Base-by-base conservation (phyloP, 2,329 filamentous ascomycete species). In the Ceratocystis eucalypticola region DNA sequence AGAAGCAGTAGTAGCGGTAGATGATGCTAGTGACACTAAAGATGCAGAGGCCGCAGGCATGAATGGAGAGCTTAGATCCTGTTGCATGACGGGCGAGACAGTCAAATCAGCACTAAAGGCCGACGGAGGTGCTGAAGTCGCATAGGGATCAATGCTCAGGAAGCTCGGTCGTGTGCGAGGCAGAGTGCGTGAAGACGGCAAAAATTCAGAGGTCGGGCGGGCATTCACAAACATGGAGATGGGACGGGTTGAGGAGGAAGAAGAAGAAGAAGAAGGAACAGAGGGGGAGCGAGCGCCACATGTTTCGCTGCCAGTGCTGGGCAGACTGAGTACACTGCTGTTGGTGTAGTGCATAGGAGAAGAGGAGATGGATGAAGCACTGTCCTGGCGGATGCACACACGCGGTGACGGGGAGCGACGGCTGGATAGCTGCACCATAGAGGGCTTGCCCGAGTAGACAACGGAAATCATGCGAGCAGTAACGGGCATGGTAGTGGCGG, bases 401-500 rank as follows among this genome's bases (percentile, higher is more conserved):
- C 69, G 73, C 72, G n/a, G 73, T 69, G 2, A 74, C 73, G 41
- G 74, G 72, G 41, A 75, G 10, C 68, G 66, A 37, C 72, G 22
- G 73, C 62, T 57, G 6, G 67, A 66, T n/a, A 85, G 75, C 69
- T 84, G 76, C 67, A 84, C 77, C 12, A 86, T 77, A 59, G 78
- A 81, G 3, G 84, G 84, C 74, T 83, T 85, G 67, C 83, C 83
- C 2, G 80, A 77, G 68, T 80, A 84, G 66, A 84, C 76, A 48
- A 87, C 82, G 0, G 82, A 83, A 12, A 87, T 82, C 1, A 80
- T 77, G 64, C 82, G 78, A 6, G 84, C 84, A 4, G 80, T 85
- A 69, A 80, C 79, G 71, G 78, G 80, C 65, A 68, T 62, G 44
- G 62, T 69, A 41, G 61, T 65, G 61, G 57, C 33, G 1, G 67